Evolutionary conservation across 2,329 filamentous ascomycete species (phyloP).

Genomic region (Aspergillus ruber): DNA sequence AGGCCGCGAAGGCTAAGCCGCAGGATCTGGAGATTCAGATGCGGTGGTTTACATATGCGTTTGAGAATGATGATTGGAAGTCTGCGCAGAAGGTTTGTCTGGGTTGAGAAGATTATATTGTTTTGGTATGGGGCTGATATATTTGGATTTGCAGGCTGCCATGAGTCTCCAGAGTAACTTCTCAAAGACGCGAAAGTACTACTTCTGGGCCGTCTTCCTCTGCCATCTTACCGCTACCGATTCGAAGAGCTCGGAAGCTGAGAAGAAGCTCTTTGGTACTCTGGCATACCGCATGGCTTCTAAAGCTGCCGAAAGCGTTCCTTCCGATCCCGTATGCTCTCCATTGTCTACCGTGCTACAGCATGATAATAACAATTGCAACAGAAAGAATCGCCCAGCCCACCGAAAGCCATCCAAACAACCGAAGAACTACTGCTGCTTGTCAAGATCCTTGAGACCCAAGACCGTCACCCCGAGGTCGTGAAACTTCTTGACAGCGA

Average conservation of each 20-base stretch:
- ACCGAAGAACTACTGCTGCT: conserved; percentile 42
- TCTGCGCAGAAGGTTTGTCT: conserved; percentile 43
- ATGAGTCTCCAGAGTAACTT: conserved; percentile 47
- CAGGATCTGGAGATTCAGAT: conserved; percentile 39
- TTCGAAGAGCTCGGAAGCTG: conserved; percentile 31
- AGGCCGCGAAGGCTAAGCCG: conserved; percentile 39
- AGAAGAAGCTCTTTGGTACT: conserved; percentile 44
- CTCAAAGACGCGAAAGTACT: conserved; percentile 41
- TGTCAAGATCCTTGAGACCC: conserved; percentile 38
- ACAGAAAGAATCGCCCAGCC: conserved; percentile 37
- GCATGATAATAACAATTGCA: conserved; percentile 14
- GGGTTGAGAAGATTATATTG: neutral
- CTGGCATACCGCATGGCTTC: conserved; percentile 45
- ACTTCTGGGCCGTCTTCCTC: conserved; percentile 45
- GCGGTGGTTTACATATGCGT: conserved; percentile 40
- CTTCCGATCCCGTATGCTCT: conserved; percentile 36
- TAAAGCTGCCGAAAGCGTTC: conserved; percentile 41
- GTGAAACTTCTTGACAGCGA: conserved; percentile 38
- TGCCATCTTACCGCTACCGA: conserved; percentile 37
- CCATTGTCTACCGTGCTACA: neutral
- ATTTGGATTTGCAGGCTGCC: conserved; percentile 32
- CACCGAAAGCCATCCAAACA: conserved; percentile 40
- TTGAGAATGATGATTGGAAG: conserved; percentile 39
- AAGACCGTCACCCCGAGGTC: conserved; percentile 34
- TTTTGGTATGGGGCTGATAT: neutral